Evolutionary conservation across 2,329 filamentous ascomycete genomes (phyloP), one percentile per base, ranked within the genome.

Genomic region (Ilyonectria mors-panacis): DNA sequence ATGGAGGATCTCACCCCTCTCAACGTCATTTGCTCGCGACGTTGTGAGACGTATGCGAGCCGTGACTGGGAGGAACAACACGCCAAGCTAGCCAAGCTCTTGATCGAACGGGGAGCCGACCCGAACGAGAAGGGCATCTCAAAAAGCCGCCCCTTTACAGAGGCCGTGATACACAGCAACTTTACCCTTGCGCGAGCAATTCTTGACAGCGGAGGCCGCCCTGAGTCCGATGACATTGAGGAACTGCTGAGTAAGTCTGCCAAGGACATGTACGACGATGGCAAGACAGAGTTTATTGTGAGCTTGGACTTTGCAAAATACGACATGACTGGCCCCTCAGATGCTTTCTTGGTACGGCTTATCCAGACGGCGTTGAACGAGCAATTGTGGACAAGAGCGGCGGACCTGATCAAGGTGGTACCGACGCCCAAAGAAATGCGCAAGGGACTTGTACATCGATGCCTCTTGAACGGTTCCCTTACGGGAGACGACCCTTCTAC

Each of bases 31-130:
- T 76, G 73, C 57, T 63, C 74, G 12, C 69, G 74, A 9, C 71
- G 68, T 4, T 73, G 73, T 15, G 74, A 76, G 33, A 67, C 70
- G 17, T 74, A 72, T 55, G 68, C 69, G 19, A 71, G 63, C 35
- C 65, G 68, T 37, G 68, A 73, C 30, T 76, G 74, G 74, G 73
- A 76, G 39, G 64, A 68, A 26, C 74, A 76, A 57, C 73, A 76
- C 45, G 74, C 73, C n/a, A 55, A 65, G 60, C 59, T 76, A 3
- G 74, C 70, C 39, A 70, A 70, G 51, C 72, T 76, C n/a, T 59
- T 76, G 15, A 74, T 76, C 54, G 69, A 76, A 44, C 59, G 65
- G 15, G 74, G 74, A 19, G 73, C 72, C 9, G 67, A 76, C 50
- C 74, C 74, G 19, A 76, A 76, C 45, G 74, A 74, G 17, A 76